Evolutionary conservation across 768 basidiomycete genomes (phyloP).

Genomic region (Rhodocollybia butyracea): DNA sequence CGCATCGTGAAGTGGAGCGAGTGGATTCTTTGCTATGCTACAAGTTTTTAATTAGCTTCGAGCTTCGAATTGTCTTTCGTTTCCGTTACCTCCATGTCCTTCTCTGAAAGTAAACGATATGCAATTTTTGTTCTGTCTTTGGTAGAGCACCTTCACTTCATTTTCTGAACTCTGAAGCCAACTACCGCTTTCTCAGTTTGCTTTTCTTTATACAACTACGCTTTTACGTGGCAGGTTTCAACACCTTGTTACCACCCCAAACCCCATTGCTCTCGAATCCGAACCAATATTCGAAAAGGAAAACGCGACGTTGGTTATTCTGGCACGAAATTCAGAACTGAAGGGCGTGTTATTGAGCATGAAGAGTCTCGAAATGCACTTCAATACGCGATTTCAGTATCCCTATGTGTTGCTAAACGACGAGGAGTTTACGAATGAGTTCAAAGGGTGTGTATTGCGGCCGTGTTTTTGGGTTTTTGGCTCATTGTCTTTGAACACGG

Average conservation of each 20-base stretch:
- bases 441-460: conserved; percentile 42
- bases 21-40: too few relatives aligned
- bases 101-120: neutral
- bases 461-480: neutral
- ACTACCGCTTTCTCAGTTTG: neutral
- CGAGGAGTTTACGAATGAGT: conserved; percentile 54
- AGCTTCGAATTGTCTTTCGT: too few relatives aligned
- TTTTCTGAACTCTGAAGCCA: neutral
- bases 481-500: neutral
- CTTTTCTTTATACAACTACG: neutral
- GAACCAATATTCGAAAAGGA: neutral
- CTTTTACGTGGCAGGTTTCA: neutral
- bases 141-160: neutral
- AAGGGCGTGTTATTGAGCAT: conserved; percentile 49
- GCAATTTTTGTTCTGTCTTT: neutral
- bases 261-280: neutral
- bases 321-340: conserved; percentile 54
- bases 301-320: conserved; percentile 16
- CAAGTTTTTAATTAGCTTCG: too few relatives aligned
- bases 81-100: neutral
- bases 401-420: conserved; percentile 76
- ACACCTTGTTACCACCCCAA: neutral
- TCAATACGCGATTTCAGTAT: conserved; percentile 63
- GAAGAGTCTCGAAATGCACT: conserved; percentile 60
- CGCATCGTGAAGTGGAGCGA: too few relatives aligned